These are phyloP conservation scores for Aureobasidium sp. DNA, from an alignment of 2,329 filamentous ascomycete genomes.

Conservation along the genomic window DNA sequence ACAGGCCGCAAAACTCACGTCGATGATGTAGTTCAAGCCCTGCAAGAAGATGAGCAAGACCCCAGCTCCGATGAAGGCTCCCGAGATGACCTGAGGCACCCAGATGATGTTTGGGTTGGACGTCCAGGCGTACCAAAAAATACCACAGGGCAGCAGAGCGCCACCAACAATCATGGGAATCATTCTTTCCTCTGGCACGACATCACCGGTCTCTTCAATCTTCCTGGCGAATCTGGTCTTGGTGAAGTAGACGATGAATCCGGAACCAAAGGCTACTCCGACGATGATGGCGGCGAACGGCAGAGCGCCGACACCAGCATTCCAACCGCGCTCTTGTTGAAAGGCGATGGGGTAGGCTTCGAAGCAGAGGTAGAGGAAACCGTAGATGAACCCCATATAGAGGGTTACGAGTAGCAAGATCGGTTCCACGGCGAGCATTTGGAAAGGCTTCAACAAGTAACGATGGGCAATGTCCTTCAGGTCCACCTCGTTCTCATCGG, in stretches of 20 bases:
- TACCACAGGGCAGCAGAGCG: constrained; percentile 36
- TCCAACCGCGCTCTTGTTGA: constrained; percentile 23
- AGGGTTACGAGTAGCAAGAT: constrained; percentile 41
- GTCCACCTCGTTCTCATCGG: constrained; percentile 64
- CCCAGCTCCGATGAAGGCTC: constrained; percentile 37
- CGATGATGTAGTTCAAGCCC: constrained; percentile 39
- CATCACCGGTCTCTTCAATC: constrained; percentile 28
- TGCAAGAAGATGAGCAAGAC: constrained; percentile 37
- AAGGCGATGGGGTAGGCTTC: constrained; percentile 28
- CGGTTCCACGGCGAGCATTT: constrained; percentile 43
- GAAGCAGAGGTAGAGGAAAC: constrained; percentile 27
- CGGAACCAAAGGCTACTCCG: constrained; percentile 27
- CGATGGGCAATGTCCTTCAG: constrained; percentile 42
- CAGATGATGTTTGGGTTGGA: constrained; percentile 34
- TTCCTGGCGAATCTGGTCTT: constrained; percentile 26
- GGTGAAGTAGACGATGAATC: constrained; percentile 20
- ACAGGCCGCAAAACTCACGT: constrained; percentile 32
- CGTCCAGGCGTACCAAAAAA: constrained; percentile 46
- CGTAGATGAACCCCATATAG: constrained; percentile 31
- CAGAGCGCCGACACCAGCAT: constrained; percentile 23
- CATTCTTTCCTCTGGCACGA: constrained; percentile 39
- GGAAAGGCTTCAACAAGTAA: constrained; percentile 23
- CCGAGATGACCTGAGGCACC: constrained; percentile 40
- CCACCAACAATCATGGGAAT: constrained; percentile 40
- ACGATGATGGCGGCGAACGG: constrained; percentile 26